Base-by-base conservation (phyloP, 495 filamentous ascomycete species). In the Daldinia caldariorum region DNA sequence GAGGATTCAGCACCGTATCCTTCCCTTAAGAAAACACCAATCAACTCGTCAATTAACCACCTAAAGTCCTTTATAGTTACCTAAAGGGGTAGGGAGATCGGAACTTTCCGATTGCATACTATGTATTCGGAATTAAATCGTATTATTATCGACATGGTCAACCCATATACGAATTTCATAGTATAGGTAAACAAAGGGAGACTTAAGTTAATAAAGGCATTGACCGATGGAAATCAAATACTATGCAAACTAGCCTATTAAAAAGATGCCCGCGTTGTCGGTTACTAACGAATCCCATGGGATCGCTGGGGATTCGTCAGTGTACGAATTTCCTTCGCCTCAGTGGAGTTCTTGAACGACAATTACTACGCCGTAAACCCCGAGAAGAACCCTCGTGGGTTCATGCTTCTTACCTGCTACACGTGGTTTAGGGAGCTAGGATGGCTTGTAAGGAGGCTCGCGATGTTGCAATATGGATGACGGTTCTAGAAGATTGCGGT, bases 251-350 rank as follows among this genome's bases (percentile, higher is more conserved):
- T n/a, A 53, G n/a, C 49, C 26, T 32, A 32, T 53, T 22, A 32
- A 32, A 9, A 53, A 32, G 22, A 53, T 6, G 13, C 6, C 22
- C 22, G 49, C 49, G n/a, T 53, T 12, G 14, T 53, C 58, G 49
- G 14, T 26, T 39, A 49, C 35, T 6, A 13, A 35, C 51, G 18
- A 61, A 68, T 59, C 59, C 66, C 35, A 29, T 37, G 22, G 14
- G 26, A 54, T 53, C 43, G 20, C 14, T 8, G 18, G 12, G 41
- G 45, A 69, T 69, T 69, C 59, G 66, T 54, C 43, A 14, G 60
- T 31, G 32, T 70, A 70, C 67, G 67, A 26, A n/a, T 14, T 8
- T 45, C 1, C 61, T 70, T 70, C 65, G 61, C 61, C 35, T 54
- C 5, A 10, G 53, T 51, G 60, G 53, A 38, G 43, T 10, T 16